phyloP scores from a whole-genome alignment of 352 stramenopile genomes.

The Phytopythium montanum region DNA sequence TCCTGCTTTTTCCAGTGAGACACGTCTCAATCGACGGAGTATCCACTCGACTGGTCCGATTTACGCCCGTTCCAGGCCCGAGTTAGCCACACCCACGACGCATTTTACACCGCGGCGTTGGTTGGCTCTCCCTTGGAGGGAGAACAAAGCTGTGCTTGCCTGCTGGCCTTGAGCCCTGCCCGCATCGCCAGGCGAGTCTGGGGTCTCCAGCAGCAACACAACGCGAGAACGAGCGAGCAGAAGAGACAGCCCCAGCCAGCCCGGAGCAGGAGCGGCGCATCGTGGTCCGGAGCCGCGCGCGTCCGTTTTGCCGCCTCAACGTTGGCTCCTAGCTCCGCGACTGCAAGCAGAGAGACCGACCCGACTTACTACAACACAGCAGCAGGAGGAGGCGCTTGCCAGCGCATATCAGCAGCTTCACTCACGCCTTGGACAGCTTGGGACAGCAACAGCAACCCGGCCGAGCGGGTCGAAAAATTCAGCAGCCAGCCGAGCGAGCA shows the following conservation, averaged over 20 bases:
- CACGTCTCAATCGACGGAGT: constrained; percentile 1
- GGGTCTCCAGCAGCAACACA: background rate
- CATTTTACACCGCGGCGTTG: background rate
- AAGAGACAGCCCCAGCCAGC: constrained; percentile 4
- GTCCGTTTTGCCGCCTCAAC: constrained; percentile 4
- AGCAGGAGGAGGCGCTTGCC: background rate
- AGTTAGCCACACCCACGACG: background rate
- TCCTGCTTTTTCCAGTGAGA: background rate
- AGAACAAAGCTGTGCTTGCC: background rate
- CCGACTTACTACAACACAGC: too few relatives aligned
- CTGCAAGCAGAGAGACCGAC: background rate
- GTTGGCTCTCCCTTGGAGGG: background rate
- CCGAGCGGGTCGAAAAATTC: background rate
- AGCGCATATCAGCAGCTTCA: constrained; percentile 1
- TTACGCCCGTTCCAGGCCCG: background rate
- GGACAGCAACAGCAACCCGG: background rate
- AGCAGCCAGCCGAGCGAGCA: background rate
- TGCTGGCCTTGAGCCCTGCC: background rate
- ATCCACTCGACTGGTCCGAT: background rate
- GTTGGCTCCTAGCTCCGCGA: background rate
- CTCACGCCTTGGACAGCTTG: background rate
- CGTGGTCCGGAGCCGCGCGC: background rate
- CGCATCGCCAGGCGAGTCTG: background rate
- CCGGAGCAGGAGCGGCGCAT: background rate
- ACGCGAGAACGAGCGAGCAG: constrained; percentile 3